Evolutionary conservation across 1,284 basidiomycete species (phyloP).

Genomic region (Mixia osmundae): DNA sequence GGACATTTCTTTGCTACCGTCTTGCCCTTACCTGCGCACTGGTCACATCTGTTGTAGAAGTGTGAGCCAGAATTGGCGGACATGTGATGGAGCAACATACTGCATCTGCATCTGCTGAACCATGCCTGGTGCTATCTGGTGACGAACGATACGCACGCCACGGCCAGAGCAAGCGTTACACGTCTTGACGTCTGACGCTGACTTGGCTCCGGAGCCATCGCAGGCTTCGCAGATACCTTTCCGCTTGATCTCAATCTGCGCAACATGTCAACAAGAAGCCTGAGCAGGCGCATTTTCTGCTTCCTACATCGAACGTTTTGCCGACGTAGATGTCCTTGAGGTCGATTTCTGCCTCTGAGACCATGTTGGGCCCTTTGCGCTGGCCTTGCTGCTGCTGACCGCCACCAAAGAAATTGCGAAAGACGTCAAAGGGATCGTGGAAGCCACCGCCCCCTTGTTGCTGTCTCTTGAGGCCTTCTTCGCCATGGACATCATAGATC

Average conservation of each 20-base stretch:
- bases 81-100: conserved; percentile 18
- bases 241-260: conserved; percentile 70
- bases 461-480: conserved; percentile 70
- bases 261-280: conserved; percentile 5
- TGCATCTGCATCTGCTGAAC: conserved; percentile 39
- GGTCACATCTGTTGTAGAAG: conserved; percentile 32
- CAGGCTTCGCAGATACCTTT: conserved; percentile 77
- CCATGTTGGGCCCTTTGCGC: conserved; percentile 53
- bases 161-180: conserved; percentile 60
- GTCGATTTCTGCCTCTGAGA: conserved; percentile 67
- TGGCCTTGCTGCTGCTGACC: conserved; percentile 37
- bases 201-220: conserved; percentile 70
- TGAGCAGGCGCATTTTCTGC: conserved; percentile 4
- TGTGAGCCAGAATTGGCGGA: neutral
- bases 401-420: conserved; percentile 72
- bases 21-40: conserved; percentile 59
- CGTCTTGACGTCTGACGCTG: conserved; percentile 55
- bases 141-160: conserved; percentile 58
- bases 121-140: conserved; percentile 39
- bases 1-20: conserved; percentile 44
- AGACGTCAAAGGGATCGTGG: conserved; percentile 75
- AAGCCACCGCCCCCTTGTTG: conserved; percentile 32
- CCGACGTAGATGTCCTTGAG: conserved; percentile 51
- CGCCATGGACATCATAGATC: conserved; percentile 42
- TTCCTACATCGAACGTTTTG: conserved; percentile 3